These are phyloP conservation scores for Vitis hybrid DNA, from an alignment of 177 flowering plant genomes.

Conservation along the genomic window DNA sequence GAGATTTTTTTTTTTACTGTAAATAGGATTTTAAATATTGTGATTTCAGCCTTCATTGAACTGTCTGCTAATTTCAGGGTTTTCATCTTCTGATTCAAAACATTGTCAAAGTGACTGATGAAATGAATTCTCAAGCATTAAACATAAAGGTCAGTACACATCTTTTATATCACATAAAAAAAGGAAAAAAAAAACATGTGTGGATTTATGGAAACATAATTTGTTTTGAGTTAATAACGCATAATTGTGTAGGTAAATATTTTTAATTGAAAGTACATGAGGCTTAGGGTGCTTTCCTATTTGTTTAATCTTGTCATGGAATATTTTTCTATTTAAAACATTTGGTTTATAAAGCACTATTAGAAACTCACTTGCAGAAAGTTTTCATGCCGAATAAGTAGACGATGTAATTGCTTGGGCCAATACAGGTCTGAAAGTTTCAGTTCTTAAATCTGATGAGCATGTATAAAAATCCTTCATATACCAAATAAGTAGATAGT, in stretches of 20 bases:
- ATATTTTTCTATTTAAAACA: not conserved
- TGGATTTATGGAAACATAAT: not conserved
- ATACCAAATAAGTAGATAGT: too few relatives aligned
- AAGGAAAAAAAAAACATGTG: too few relatives aligned
- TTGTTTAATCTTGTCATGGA: not conserved
- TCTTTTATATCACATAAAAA: not conserved
- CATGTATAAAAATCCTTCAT: too few relatives aligned
- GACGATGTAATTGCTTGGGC: too few relatives aligned
- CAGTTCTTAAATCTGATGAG: too few relatives aligned
- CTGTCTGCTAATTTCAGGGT: constrained; percentile 40
- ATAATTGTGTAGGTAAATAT: not conserved
- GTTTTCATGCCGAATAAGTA: too few relatives aligned
- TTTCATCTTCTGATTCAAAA: constrained; percentile 56
- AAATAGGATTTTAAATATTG: too few relatives aligned
- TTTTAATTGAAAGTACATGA: not conserved
- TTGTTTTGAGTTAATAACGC: not conserved
- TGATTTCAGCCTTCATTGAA: too few relatives aligned
- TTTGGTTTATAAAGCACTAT: not conserved
- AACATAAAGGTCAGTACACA: constrained; percentile 37
- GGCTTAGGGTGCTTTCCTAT: not conserved
- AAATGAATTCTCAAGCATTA: constrained; percentile 22
- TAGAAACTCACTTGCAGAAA: too few relatives aligned
- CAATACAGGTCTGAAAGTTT: too few relatives aligned
- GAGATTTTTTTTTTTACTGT: too few relatives aligned
- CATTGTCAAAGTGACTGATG: constrained; percentile 31